Evolutionary conservation across 2,329 filamentous ascomycete species (phyloP).

Genomic region (Talaromyces sp.): DNA sequence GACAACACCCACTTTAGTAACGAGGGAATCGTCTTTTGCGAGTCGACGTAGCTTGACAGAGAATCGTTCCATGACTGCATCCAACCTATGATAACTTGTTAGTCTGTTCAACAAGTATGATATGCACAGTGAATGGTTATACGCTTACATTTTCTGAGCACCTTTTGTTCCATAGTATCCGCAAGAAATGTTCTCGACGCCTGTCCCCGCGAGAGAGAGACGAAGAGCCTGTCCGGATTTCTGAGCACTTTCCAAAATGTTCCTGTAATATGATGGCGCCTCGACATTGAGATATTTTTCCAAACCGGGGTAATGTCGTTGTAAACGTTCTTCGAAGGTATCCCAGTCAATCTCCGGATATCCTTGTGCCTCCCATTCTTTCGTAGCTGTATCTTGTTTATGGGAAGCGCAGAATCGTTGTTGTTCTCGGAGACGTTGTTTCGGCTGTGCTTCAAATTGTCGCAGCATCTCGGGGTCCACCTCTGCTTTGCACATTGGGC

Average conservation of each 20-base stretch:
- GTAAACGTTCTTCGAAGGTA: conserved; percentile 61
- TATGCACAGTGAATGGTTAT: background rate
- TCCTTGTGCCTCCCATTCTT: conserved; percentile 54
- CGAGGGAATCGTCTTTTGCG: conserved; percentile 65
- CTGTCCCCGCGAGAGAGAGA: conserved; percentile 51
- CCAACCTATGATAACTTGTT: conserved; percentile 34
- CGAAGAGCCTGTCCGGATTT: conserved; percentile 62
- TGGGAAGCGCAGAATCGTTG: conserved; percentile 66
- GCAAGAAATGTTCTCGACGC: conserved; percentile 62
- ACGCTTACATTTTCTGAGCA: conserved; percentile 65
- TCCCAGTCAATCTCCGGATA: conserved; percentile 77
- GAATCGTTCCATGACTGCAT: conserved; percentile 66
- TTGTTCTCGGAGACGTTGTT: conserved; percentile 40
- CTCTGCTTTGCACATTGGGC: conserved; percentile 67
- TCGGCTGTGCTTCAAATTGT: conserved; percentile 48
- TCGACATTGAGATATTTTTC: conserved; percentile 60
- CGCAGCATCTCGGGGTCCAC: conserved; percentile 62
- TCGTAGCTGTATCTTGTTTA: conserved; percentile 57
- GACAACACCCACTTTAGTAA: conserved; percentile 67
- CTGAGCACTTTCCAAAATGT: conserved; percentile 58
- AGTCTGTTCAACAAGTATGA: background rate
- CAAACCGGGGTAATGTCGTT: conserved; percentile 58
- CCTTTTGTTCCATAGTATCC: conserved; percentile 85
- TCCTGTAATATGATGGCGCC: conserved; percentile 61
- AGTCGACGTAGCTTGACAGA: conserved; percentile 62